Conservation (phyloP, 2,329 filamentous ascomycete species). For the Orbilia quercus region DNA sequence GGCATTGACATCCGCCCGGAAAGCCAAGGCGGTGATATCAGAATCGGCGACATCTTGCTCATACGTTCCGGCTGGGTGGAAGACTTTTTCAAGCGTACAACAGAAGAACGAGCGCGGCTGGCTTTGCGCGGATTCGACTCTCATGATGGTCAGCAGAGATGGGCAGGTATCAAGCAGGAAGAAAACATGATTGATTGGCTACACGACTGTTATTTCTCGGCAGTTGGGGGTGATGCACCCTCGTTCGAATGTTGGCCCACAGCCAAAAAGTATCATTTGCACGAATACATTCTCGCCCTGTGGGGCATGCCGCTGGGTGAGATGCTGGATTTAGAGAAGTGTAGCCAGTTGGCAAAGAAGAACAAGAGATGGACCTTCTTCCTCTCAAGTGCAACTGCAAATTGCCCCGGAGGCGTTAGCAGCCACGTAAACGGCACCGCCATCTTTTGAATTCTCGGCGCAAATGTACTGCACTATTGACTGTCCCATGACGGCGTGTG, state of each 20-base stretch:
- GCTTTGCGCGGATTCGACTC: slow-evolving; percentile 40
- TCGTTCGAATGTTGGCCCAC: slow-evolving; percentile 74
- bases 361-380: slow-evolving; percentile 71
- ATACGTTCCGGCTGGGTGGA: slow-evolving; percentile 74
- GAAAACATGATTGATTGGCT: slow-evolving; percentile 73
- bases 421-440: slow-evolving; percentile 13
- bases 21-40: slow-evolving; percentile 53
- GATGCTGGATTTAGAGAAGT: slow-evolving; percentile 69
- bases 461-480: too few relatives aligned
- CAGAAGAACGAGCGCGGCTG: slow-evolving; percentile 58
- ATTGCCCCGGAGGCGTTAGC: slow-evolving; percentile 60
- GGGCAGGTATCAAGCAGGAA: slow-evolving; percentile 68
- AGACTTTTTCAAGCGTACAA: slow-evolving; percentile 67
- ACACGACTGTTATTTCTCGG: slow-evolving; percentile 76
- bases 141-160: slow-evolving; percentile 64
- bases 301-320: slow-evolving; percentile 71
- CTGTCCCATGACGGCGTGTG: too few relatives aligned
- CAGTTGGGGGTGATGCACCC: slow-evolving; percentile 73
- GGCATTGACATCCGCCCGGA: slow-evolving; percentile 72
- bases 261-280: slow-evolving; percentile 61
- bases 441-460: slow-evolving; percentile 10
- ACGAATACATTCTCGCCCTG: slow-evolving; percentile 66
- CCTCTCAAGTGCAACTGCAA: slow-evolving; percentile 71
- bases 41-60: slow-evolving; percentile 73
- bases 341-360: slow-evolving; percentile 69